Base-by-base conservation (phyloP, 2,329 filamentous ascomycete genomes). In the Trichoderma citrinoviride region DNA sequence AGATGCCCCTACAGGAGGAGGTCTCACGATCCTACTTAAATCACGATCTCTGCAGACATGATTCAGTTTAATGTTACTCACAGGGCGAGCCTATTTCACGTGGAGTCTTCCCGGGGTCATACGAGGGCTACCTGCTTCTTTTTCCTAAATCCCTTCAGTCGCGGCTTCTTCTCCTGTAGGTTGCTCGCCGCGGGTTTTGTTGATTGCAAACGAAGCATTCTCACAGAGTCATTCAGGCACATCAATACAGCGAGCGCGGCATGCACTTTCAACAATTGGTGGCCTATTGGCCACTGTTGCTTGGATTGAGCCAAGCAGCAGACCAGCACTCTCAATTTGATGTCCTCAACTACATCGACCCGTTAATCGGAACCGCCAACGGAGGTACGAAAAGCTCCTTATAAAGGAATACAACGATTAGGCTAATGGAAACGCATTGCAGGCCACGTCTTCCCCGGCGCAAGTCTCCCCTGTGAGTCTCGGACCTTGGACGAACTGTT, bases 281-380 rank as follows among this genome's bases (percentile, higher is more conserved):
- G 65, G 61, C 65, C 37, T 47, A 54, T 19, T 60, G 56, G 50
- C 55, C 62, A 25, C 27, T 65, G 33, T 27, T 65, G 43, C 25
- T 50, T 53, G 49, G 54, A 19, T 33, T 57, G 44, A 43, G 61
- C 33, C 62, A 61, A 29, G 65, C 65, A 37, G 62, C 65, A 7
- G 46, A 55, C 10, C 29, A 55, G 10, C 44, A 54, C 7, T 52
- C 54, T 5, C 27, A 29, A 0, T 66, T 66, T 43, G 65, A 68
- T 63, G 66, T 69, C 23, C 27, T 69, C 14, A 61, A 68, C n/a
- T 83, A 80, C 67, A 80, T 88, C 2, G 77, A 87, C 70, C 85
- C 85, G 3, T 74, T 88, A 15, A 87, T 88, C 69, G 86, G 86
- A 5, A 86, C 85, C 1, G 77, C 77, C 29, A 85, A 85, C 71